These are phyloP conservation scores for Tulasnella sp. DNA, from an alignment of 768 basidiomycete species.

Conservation along the genomic window DNA sequence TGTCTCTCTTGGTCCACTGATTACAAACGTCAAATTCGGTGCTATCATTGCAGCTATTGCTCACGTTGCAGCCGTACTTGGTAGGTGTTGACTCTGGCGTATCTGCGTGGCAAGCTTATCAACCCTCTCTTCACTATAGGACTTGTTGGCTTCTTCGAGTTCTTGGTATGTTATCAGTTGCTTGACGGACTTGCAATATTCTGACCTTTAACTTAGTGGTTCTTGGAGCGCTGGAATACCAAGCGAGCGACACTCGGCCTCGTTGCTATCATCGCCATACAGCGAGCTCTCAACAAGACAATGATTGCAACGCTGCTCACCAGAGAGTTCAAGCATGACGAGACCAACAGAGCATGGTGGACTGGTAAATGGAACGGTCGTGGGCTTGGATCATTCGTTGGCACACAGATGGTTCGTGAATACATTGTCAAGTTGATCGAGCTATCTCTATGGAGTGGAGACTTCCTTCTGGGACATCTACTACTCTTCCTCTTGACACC, in stretches of 20 bases:
- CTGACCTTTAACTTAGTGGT: slow-evolving; percentile 49
- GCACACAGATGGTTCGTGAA: slow-evolving; percentile 96
- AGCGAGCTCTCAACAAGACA: slow-evolving; percentile 89
- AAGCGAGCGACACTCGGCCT: slow-evolving; percentile 88
- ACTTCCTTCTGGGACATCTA: slow-evolving; percentile 76
- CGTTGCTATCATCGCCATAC: slow-evolving; percentile 80
- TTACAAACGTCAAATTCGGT: slow-evolving; percentile 77
- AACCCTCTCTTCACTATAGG: no score
- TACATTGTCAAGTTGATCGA: slow-evolving; percentile 97
- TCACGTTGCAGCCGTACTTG: slow-evolving; percentile 65
- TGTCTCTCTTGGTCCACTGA: slow-evolving; percentile 81
- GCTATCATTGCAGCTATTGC: slow-evolving; percentile 85
- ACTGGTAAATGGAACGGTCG: slow-evolving; percentile 95
- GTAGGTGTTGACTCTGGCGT: no score
- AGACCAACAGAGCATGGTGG: slow-evolving; percentile 98
- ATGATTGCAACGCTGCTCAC: slow-evolving; percentile 88
- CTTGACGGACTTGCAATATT: slow-evolving; percentile 10
- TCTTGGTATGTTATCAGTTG: slow-evolving; percentile 50
- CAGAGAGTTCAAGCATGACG: slow-evolving; percentile 97
- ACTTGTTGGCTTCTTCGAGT: slow-evolving; percentile 88
- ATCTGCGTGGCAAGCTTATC: no score
- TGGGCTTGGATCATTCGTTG: slow-evolving; percentile 73
- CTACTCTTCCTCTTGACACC: slow-evolving; percentile 83
- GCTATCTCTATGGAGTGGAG: slow-evolving; percentile 86
- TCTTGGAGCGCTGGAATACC: slow-evolving; percentile 80